Conservation (phyloP, 2,329 filamentous ascomycete species). For the Botryosphaeria dothidea region DNA sequence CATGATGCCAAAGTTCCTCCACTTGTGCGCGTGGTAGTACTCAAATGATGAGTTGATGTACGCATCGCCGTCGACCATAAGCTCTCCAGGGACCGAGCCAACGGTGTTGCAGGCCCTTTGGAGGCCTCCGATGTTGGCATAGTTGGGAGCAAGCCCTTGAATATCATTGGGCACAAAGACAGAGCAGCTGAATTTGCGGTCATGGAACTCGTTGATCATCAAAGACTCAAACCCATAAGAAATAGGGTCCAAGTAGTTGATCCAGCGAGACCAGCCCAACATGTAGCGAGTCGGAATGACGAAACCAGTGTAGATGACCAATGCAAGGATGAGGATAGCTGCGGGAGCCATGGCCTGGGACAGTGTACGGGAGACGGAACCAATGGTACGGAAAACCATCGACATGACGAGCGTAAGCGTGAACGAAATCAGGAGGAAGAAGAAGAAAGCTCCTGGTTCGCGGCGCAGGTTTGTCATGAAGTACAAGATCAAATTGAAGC, state of each 20-base stretch:
- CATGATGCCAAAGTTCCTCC: slow-evolving; percentile 43
- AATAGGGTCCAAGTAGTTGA: slow-evolving; percentile 76
- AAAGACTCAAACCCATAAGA: slow-evolving; percentile 75
- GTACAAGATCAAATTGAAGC: slow-evolving; percentile 51
- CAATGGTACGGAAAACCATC: slow-evolving; percentile 47
- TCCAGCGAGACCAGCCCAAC: slow-evolving; percentile 77
- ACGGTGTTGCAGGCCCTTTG: slow-evolving; percentile 33
- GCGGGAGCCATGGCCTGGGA: slow-evolving; percentile 56
- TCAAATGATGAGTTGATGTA: slow-evolving; percentile 23
- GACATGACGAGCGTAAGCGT: slow-evolving; percentile 46
- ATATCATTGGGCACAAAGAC: slow-evolving; percentile 39
- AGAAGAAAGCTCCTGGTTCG: slow-evolving; percentile 50
- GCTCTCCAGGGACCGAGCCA: slow-evolving; percentile 31
- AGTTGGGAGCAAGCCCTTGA: slow-evolving; percentile 25
- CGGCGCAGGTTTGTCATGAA: slow-evolving; percentile 52
- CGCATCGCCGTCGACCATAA: slow-evolving; percentile 32
- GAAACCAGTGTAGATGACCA: slow-evolving; percentile 64
- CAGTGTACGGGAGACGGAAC: slow-evolving; percentile 68
- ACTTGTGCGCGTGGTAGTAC: slow-evolving; percentile 32
- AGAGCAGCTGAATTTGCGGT: slow-evolving; percentile 55
- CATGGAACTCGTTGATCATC: slow-evolving; percentile 76
- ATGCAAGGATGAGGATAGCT: slow-evolving; percentile 58
- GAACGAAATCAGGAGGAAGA: slow-evolving; percentile 47
- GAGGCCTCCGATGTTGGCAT: slow-evolving; percentile 25
- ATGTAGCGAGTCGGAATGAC: slow-evolving; percentile 57